Conservation (phyloP, 306 rosid species). For the Carpinus fangiana region DNA sequence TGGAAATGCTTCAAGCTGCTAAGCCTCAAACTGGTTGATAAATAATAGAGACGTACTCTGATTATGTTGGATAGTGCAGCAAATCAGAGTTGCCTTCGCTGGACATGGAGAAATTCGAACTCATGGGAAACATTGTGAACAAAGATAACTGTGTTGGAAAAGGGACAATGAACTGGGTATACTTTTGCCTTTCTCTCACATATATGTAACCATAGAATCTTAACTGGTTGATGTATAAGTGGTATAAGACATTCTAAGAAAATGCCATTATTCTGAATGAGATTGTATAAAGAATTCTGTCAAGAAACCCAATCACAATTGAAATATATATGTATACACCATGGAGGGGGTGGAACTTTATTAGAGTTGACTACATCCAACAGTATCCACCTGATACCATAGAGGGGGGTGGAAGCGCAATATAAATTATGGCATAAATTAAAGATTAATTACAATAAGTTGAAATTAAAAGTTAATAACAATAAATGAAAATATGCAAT, state of each 20-base stretch:
- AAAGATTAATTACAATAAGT: too few relatives aligned
- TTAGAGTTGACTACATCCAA: too few relatives aligned
- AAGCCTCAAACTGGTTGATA: conserved; percentile 47
- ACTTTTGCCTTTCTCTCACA: conserved; percentile 13
- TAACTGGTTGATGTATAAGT: background rate
- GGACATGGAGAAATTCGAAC: conserved; percentile 18
- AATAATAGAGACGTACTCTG: conserved; percentile 15
- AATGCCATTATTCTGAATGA: background rate
- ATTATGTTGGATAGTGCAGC: conserved; percentile 33
- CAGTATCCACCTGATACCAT: too few relatives aligned
- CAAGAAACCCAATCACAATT: background rate
- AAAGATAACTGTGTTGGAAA: conserved; percentile 20
- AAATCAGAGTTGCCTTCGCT: conserved; percentile 20
- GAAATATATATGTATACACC: background rate
- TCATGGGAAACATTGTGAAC: conserved; percentile 21
- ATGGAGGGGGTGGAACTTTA: too few relatives aligned
- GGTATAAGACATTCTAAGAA: background rate
- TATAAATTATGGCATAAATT: too few relatives aligned
- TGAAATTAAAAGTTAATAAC: too few relatives aligned
- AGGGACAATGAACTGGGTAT: conserved; percentile 15
- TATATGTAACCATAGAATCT: background rate
- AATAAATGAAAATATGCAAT: too few relatives aligned
- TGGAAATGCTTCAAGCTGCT: conserved; percentile 95
- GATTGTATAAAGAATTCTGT: background rate
- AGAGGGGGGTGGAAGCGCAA: too few relatives aligned